phyloP scores from a whole-genome alignment of 139 green algal species.

The Gonium pectorale region DNA sequence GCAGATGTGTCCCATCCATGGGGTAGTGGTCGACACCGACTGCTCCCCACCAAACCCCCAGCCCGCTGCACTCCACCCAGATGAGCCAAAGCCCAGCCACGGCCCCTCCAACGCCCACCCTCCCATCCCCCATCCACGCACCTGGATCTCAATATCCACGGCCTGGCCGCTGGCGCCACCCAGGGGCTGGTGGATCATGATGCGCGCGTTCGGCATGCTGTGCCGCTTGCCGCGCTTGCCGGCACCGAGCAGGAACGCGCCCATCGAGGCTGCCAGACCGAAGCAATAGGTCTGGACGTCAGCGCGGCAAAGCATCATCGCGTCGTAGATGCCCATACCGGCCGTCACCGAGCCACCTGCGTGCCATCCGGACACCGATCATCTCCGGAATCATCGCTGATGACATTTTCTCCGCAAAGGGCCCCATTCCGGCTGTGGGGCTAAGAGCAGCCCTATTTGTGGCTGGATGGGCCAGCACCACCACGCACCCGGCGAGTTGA shows the following conservation, averaged over 20 bases:
- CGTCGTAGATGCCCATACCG: slow-evolving; percentile 99
- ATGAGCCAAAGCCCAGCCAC: too few relatives aligned
- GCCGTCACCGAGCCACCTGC: slow-evolving; percentile 95
- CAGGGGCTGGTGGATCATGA: slow-evolving; percentile 99
- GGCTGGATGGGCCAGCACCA: not conserved
- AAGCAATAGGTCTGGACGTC: slow-evolving; percentile 98
- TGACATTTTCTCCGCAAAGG: too few relatives aligned
- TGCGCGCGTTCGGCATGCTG: slow-evolving; percentile 97
- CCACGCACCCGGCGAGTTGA: slow-evolving; percentile 94
- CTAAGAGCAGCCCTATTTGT: not conserved
- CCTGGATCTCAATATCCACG: slow-evolving; percentile 91
- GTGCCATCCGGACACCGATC: too few relatives aligned
- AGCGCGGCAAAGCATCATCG: slow-evolving; percentile 90
- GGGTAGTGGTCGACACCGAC: too few relatives aligned
- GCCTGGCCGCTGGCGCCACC: slow-evolving; percentile 92
- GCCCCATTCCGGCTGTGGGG: too few relatives aligned
- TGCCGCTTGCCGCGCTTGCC: slow-evolving; percentile 93
- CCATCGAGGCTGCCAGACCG: slow-evolving; percentile 98
- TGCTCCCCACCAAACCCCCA: too few relatives aligned
- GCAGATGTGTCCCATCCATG: too few relatives aligned
- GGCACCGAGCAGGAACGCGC: slow-evolving; percentile 96
- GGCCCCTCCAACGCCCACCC: too few relatives aligned
- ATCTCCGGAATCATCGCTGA: too few relatives aligned
- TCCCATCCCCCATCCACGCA: too few relatives aligned
- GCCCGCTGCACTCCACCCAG: too few relatives aligned